Conservation (phyloP, 2,329 filamentous ascomycete genomes). For the Penicillium janthinellum region DNA sequence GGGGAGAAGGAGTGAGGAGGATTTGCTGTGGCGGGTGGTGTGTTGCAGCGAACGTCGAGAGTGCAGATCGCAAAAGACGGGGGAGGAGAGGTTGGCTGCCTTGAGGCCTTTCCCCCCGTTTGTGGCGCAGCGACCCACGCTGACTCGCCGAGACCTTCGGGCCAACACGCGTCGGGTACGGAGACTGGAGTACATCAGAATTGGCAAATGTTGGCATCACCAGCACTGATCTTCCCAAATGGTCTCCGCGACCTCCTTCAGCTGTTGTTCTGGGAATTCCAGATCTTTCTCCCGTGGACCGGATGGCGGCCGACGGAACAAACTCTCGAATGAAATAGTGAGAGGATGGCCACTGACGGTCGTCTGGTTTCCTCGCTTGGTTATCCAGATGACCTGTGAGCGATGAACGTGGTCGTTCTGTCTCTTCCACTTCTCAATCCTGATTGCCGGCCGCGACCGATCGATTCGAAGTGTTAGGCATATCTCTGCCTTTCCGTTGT, state of each 20-base stretch:
- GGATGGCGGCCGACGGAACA: constrained; percentile 1
- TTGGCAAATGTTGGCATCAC: background rate
- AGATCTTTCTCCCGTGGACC: constrained; percentile 1
- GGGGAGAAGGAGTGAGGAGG: background rate
- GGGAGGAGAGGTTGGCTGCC: constrained; percentile 4
- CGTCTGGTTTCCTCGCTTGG: constrained; percentile 4
- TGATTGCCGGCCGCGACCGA: background rate
- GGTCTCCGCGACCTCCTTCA: constrained; percentile 6
- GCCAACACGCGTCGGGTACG: too few species aligned
- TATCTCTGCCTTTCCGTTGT: constrained; percentile 3
- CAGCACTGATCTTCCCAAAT: constrained; percentile 3
- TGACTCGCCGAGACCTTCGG: background rate
- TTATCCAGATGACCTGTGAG: constrained; percentile 7
- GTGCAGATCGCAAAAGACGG: constrained; percentile 1
- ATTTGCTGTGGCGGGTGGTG: background rate
- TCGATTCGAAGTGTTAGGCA: constrained; percentile 7
- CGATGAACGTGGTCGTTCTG: constrained; percentile 1
- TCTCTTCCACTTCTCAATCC: constrained; percentile 5
- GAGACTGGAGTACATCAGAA: too few species aligned
- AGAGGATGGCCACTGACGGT: constrained; percentile 5
- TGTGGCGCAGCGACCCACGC: constrained; percentile 5
- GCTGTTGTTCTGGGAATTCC: constrained; percentile 3
- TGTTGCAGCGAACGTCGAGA: background rate
- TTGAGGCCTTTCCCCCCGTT: background rate
- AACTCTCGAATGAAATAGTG: constrained; percentile 1